Evolutionary conservation across 2,329 filamentous ascomycete genomes (phyloP).

Genomic region (Aureobasidium sp.): DNA sequence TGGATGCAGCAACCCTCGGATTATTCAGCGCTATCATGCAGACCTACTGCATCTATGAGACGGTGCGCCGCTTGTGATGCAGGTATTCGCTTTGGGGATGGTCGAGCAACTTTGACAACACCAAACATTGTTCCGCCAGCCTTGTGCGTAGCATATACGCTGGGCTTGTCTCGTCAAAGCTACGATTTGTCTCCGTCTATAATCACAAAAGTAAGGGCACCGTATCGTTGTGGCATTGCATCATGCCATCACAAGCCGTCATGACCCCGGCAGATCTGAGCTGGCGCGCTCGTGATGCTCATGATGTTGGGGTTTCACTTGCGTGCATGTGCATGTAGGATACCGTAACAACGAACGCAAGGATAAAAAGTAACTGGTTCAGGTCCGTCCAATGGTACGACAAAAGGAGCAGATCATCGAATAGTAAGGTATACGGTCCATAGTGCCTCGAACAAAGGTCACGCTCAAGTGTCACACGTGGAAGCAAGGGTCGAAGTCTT

Average conservation of each 20-base stretch:
- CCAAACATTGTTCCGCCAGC: not conserved
- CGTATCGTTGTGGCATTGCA: not conserved
- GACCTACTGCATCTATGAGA: not conserved
- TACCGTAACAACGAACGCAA: constrained; percentile 7
- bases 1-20: constrained; percentile 1
- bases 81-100: constrained; percentile 1
- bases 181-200: no score
- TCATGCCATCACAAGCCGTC: not conserved
- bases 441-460: constrained; percentile 12
- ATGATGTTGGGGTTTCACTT: constrained; percentile 3
- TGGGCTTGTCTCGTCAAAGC: no score
- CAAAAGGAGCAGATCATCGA: constrained; percentile 2
- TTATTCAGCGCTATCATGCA: not conserved
- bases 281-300: constrained; percentile 5
- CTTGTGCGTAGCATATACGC: no score
- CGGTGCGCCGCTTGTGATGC: constrained; percentile 9
- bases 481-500: constrained; percentile 6
- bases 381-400: not conserved
- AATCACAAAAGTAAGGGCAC: not conserved
- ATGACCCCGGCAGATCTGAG: not conserved
- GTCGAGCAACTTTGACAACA: not conserved
- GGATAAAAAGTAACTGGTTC: not conserved
- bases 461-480: constrained; percentile 11
- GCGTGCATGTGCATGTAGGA: constrained; percentile 10
- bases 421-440: not conserved